phyloP scores from a whole-genome alignment of 495 filamentous ascomycete species.

The Mytilinidion resinicola region DNA sequence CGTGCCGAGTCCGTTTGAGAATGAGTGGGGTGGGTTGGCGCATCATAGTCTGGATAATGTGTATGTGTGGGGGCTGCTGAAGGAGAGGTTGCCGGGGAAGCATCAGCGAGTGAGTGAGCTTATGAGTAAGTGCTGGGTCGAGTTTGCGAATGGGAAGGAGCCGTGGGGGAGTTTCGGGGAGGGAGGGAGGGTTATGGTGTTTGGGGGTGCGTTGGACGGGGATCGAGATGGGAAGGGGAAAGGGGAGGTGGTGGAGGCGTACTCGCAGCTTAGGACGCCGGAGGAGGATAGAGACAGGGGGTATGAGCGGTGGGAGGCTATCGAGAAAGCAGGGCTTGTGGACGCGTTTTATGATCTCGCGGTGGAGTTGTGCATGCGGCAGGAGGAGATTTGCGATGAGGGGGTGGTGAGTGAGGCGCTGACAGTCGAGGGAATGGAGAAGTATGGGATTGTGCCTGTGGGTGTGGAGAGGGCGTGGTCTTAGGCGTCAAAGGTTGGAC shows the following conservation, averaged over 20 bases:
- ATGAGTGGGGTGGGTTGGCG: slow-evolving; percentile 6
- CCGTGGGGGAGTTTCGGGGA: neutral
- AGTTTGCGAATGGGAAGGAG: neutral
- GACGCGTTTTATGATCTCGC: slow-evolving; percentile 1
- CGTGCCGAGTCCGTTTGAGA: slow-evolving; percentile 4
- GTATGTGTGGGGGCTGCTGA: neutral
- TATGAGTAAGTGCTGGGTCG: neutral
- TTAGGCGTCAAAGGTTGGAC: too few relatives aligned
- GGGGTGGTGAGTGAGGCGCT: too few relatives aligned
- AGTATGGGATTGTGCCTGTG: too few relatives aligned
- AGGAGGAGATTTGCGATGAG: too few relatives aligned
- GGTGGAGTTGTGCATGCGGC: neutral
- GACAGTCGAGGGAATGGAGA: too few relatives aligned
- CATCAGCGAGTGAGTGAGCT: neutral
- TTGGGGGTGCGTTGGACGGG: too few relatives aligned
- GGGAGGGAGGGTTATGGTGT: neutral
- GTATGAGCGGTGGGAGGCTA: neutral
- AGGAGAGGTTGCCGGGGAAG: neutral
- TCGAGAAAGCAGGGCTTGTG: neutral
- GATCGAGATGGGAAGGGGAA: too few relatives aligned
- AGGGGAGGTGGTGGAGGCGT: neutral
- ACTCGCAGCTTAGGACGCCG: slow-evolving; percentile 1
- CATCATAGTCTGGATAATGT: slow-evolving; percentile 7
- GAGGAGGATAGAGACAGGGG: slow-evolving; percentile 5
- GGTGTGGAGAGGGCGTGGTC: too few relatives aligned